Conservation (phyloP, 1,139 yeast species). For the Geotrichum reessii region DNA sequence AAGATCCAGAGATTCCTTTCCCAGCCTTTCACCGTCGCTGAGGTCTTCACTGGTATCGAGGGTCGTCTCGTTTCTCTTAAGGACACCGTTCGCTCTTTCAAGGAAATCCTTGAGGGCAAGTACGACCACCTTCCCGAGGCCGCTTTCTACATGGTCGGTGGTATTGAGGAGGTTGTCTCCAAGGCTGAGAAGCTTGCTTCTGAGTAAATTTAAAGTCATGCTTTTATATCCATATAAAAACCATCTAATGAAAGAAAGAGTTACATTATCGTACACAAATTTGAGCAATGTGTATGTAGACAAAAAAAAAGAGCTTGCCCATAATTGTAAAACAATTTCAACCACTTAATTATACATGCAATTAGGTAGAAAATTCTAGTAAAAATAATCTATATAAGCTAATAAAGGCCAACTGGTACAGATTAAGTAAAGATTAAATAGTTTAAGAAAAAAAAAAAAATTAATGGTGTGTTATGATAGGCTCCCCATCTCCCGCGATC, state of each 20-base stretch:
- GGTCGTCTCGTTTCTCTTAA: slow-evolving; percentile 96
- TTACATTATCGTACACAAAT: not conserved
- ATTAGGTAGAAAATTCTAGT: too few relatives aligned
- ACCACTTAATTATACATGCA: too few relatives aligned
- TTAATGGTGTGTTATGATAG: not conserved
- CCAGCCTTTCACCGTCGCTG: slow-evolving; percentile 99
- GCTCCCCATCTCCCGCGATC: not conserved
- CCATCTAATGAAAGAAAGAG: not conserved
- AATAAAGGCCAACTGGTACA: too few relatives aligned
- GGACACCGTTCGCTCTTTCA: slow-evolving; percentile 92
- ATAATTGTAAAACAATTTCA: too few relatives aligned
- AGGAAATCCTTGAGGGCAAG: slow-evolving; percentile 96
- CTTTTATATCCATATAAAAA: not conserved
- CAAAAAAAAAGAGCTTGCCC: too few relatives aligned
- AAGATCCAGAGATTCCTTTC: slow-evolving; percentile 99
- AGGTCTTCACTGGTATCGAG: slow-evolving; percentile 98
- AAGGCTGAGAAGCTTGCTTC: slow-evolving; percentile 98
- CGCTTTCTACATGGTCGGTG: slow-evolving; percentile 99
- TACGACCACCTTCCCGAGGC: slow-evolving; percentile 98
- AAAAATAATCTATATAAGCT: too few relatives aligned
- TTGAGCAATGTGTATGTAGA: too few relatives aligned
- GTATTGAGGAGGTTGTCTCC: slow-evolving; percentile 95
- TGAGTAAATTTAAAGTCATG: slow-evolving; percentile 42
- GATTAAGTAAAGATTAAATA: too few relatives aligned
- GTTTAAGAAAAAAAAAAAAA: too few relatives aligned